Conservation (phyloP, 2,329 filamentous ascomycete species). For the Cladosporium sp. region DNA sequence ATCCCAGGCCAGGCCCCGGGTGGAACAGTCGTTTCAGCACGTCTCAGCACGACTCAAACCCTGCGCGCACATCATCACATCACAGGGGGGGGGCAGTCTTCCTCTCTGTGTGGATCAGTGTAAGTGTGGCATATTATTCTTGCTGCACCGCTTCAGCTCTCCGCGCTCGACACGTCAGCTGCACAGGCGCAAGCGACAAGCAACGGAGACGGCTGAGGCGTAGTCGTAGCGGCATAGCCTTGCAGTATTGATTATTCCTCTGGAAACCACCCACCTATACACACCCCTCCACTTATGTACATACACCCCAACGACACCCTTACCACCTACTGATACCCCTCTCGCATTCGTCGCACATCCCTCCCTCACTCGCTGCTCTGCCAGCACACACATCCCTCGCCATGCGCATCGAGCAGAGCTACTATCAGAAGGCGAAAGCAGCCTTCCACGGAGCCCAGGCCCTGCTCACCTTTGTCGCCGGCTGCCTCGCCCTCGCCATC, state of each 20-base stretch:
- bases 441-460: conserved; percentile 55
- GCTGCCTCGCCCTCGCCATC: conserved; percentile 59
- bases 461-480: conserved; percentile 58
- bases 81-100: neutral
- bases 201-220: conserved; percentile 4
- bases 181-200: neutral
- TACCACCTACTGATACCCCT: neutral
- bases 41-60: conserved; percentile 15
- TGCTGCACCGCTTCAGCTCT: neutral
- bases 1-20: neutral
- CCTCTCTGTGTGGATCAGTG: neutral
- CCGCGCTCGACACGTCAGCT: conserved; percentile 13
- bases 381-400: conserved; percentile 15
- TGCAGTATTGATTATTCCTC: neutral
- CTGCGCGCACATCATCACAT: neutral
- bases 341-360: neutral
- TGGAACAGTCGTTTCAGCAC: conserved; percentile 10
- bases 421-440: conserved; percentile 58
- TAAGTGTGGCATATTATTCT: neutral
- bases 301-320: neutral
- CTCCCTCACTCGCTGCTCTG: neutral
- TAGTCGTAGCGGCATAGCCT: conserved; percentile 3
- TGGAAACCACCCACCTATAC: neutral
- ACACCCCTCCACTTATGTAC: conserved; percentile 1
- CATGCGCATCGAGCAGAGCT: conserved; percentile 48